Base-by-base conservation (phyloP, 176 grass and related monocot species). In the Oryza officinalis region DNA sequence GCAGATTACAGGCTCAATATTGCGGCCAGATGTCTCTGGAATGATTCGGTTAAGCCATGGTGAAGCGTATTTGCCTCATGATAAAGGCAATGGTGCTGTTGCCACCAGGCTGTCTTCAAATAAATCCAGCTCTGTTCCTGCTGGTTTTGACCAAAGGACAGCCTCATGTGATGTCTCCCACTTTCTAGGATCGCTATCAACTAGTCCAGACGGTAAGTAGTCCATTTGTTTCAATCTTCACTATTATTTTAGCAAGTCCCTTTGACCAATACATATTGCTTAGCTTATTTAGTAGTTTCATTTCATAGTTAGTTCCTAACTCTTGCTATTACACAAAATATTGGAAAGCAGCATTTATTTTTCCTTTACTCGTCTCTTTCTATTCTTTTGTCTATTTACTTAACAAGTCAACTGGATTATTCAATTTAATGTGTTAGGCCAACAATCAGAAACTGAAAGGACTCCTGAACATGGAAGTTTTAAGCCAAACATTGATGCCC, bases 11-110 rank as follows among this genome's bases (percentile, higher is more conserved):
- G 96, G 96, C 45, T 98, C 96, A 67, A 95, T 98, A 79, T 76
- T 98, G 85, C 89, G 91, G 45, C 96, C 96, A 77, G 90, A 95
- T 85, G 89, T 98, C 84, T 98, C 91, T 85, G 96, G 96, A 66
- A 92, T 91, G 85, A 91, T 95, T 80, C 80, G 83, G 28, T 81
- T 98, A 78, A 98, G 93, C 75, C 93, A 92, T 67, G 91, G 96
- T 45, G 93, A 98, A 95, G 96, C 93, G 72, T 98, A 98, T 86
- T 88, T 98, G 81, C 96, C 96, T 81, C 96, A 95, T 83, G 96
- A 98, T 88, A 98, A 95, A 85, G 93, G 96, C 64, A 98, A 95
- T 85, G 91, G 91, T 75, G 77, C 91, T 83, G 87, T 86, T 59
- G 60, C 86, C 50, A 85, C 85, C 85, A 87, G 87, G 46, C 79